phyloP scores from a whole-genome alignment of 2,329 filamentous ascomycete species.

The Raffaelea ambrosiae region DNA sequence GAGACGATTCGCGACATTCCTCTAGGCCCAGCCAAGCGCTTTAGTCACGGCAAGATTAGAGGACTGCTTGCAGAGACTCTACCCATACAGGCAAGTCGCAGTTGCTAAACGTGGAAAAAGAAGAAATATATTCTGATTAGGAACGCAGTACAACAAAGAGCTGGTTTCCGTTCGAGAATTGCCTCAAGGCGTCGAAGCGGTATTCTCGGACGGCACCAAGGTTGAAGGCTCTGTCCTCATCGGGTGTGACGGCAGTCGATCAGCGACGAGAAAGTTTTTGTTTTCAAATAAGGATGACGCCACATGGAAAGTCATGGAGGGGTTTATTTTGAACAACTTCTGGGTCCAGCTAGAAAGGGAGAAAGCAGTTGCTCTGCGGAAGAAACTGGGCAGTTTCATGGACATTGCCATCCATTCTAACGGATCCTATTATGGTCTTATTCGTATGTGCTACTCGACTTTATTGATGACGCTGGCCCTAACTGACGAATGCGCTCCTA shows the following conservation, averaged over 20 bases:
- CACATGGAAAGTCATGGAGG: slow-evolving; percentile 2
- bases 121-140: background rate
- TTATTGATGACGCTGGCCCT: background rate
- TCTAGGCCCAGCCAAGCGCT: slow-evolving; percentile 4
- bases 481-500: too few species aligned
- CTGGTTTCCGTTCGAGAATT: background rate
- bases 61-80: slow-evolving; percentile 2
- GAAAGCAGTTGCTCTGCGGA: background rate
- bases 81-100: slow-evolving; percentile 3
- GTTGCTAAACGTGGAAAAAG: background rate
- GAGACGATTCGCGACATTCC: slow-evolving; percentile 3
- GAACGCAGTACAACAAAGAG: slow-evolving; percentile 2
- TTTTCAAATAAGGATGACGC: background rate
- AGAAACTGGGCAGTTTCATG: slow-evolving; percentile 4
- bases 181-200: slow-evolving; percentile 2
- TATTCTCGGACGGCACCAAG: slow-evolving; percentile 1
- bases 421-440: slow-evolving; percentile 3
- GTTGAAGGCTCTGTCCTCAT: slow-evolving; percentile 1
- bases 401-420: slow-evolving; percentile 4
- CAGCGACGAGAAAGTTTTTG: background rate
- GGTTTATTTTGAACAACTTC: slow-evolving; percentile 6
- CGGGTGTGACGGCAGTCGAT: slow-evolving; percentile 5
- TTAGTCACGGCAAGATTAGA: slow-evolving; percentile 5
- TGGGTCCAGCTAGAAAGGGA: slow-evolving; percentile 2
- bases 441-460: slow-evolving; percentile 1